Percentiles rank a stretch among this genome's conserved stretches.
phyloP scores from a whole-genome alignment of 2,329 filamentous ascomycete genomes.

The Leptographium wingfieldii region DNA sequence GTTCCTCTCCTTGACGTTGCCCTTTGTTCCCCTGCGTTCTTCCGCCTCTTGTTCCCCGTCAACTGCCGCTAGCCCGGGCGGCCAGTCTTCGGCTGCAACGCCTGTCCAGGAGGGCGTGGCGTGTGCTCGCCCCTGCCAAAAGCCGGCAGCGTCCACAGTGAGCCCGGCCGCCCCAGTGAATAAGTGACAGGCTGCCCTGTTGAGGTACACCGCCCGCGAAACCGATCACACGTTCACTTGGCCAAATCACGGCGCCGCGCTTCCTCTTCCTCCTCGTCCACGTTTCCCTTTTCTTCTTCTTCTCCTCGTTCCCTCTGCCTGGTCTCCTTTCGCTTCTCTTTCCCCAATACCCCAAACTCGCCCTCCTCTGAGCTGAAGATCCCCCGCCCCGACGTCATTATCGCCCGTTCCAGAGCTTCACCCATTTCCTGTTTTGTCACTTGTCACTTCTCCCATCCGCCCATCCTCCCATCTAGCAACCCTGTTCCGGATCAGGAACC shows the following conservation, averaged over 20 bases:
- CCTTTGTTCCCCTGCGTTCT: constrained; percentile 1
- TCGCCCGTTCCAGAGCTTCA: constrained; percentile 1
- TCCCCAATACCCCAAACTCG: not conserved
- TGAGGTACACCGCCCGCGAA: constrained; percentile 1
- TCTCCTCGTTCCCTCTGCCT: constrained; percentile 1
- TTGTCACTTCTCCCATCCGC: not conserved
- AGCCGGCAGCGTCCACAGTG: not conserved
- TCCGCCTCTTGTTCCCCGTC: not conserved
- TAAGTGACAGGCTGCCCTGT: not conserved
- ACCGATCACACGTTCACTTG: not conserved
- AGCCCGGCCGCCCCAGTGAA: not conserved
- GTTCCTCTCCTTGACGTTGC: not conserved
- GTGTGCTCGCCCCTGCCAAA: not conserved
- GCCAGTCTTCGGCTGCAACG: not conserved
- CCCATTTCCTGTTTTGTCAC: not conserved
- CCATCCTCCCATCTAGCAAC: not conserved
- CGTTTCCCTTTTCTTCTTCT: not conserved
- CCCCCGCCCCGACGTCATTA: not conserved
- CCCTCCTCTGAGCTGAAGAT: not conserved
- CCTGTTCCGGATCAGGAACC: not conserved
- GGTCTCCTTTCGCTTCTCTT: not conserved
- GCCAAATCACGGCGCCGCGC: not conserved
- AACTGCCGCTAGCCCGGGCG: constrained; percentile 1
- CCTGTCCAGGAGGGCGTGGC: not conserved
- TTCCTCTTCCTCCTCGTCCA: not conserved